These are phyloP conservation scores for Lanmaoa pseudosensibilis DNA, from an alignment of 768 basidiomycete species.

Conservation along the genomic window DNA sequence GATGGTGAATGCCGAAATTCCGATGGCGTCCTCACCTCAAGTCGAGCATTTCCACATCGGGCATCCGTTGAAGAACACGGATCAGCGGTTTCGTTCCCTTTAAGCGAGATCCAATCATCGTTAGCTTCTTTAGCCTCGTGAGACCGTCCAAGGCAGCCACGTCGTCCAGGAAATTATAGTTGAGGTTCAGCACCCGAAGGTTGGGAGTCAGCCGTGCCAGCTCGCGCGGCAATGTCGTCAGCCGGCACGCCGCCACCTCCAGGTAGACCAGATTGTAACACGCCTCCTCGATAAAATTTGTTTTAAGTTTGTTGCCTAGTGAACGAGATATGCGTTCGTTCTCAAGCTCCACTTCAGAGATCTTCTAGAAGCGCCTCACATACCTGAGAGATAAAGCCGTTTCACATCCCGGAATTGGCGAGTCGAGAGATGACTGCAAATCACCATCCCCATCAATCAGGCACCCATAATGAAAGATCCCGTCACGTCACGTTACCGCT, in stretches of 20 bases:
- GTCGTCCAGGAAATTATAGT: constrained; percentile 94
- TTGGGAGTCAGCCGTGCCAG: constrained; percentile 74
- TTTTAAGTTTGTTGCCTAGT: constrained; percentile 70
- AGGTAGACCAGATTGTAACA: constrained; percentile 92
- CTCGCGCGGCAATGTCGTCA: constrained; percentile 70
- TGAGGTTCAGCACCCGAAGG: constrained; percentile 87
- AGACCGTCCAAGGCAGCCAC: constrained; percentile 67
- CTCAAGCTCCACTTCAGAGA: constrained; percentile 14
- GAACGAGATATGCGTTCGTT: constrained; percentile 25
- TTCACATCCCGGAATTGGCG: constrained; percentile 89
- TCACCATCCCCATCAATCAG: constrained; percentile 37
- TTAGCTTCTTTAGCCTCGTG: constrained; percentile 75
- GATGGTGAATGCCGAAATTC: constrained; percentile 7
- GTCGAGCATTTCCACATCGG: constrained; percentile 86
- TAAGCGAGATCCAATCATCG: constrained; percentile 81
- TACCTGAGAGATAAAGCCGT: constrained; percentile 92
- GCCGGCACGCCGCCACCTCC: constrained; percentile 85
- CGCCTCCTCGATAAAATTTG: constrained; percentile 62
- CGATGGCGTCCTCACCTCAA: constrained; percentile 61
- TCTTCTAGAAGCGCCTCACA: constrained; percentile 34
- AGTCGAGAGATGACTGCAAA: constrained; percentile 42
- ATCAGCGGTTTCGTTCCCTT: constrained; percentile 74
- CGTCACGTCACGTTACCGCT: constrained; percentile 33
- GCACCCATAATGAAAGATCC: constrained; percentile 39
- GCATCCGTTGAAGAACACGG: constrained; percentile 66